Evolutionary conservation across 768 basidiomycete genomes (phyloP).

Genomic region (Cystofilobasidium capitatum): DNA sequence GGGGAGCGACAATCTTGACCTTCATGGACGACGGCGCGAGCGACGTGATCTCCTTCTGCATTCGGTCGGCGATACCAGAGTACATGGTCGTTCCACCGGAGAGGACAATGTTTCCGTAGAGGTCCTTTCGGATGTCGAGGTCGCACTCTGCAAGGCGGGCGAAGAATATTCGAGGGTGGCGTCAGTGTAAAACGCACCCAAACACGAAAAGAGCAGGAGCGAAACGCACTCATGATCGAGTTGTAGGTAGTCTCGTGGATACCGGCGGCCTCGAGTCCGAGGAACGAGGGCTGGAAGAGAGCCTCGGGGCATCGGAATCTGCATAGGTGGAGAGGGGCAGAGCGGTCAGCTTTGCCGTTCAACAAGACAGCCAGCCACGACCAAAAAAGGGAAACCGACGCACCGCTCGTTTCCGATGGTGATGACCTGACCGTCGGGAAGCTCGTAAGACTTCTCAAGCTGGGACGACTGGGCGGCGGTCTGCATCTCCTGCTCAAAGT

Average conservation of each 20-base stretch:
- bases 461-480: constrained; percentile 80
- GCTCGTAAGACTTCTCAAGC: constrained; percentile 85
- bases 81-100: constrained; percentile 92
- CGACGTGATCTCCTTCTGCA: constrained; percentile 85
- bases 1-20: constrained; percentile 88
- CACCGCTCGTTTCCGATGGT: constrained; percentile 84
- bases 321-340: background rate
- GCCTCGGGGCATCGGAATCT: constrained; percentile 56
- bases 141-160: constrained; percentile 40
- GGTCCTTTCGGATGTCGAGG: constrained; percentile 61
- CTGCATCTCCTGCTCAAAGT: constrained; percentile 88
- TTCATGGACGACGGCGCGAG: constrained; percentile 83
- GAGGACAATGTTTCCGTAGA: constrained; percentile 61
- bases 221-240: constrained; percentile 18
- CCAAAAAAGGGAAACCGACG: constrained; percentile 21
- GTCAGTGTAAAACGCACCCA: too few relatives aligned
- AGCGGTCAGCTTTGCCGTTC: background rate
- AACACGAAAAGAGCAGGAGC: background rate
- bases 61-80: constrained; percentile 89
- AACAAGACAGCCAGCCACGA: background rate
- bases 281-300: constrained; percentile 66
- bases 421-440: constrained; percentile 88
- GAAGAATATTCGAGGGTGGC: background rate
- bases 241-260: constrained; percentile 79
- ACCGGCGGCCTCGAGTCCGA: constrained; percentile 69